Conservation (phyloP, 805 yeast genomes). For the Ogataea minuta region DNA sequence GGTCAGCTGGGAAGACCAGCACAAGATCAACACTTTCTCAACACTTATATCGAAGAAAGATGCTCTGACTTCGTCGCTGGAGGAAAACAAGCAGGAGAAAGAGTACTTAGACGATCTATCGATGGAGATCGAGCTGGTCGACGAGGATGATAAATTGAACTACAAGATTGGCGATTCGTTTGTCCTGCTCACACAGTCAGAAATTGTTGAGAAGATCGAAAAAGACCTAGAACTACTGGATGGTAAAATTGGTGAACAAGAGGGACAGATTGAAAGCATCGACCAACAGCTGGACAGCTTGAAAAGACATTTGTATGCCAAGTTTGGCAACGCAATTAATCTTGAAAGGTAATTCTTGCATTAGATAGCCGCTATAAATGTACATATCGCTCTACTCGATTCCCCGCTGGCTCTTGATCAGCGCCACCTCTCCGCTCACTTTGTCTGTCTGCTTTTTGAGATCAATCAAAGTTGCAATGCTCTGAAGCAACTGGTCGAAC, state of each 20-base stretch:
- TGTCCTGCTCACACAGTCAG: conserved; percentile 61
- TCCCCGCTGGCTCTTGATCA: conserved; percentile 39
- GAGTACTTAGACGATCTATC: conserved; percentile 86
- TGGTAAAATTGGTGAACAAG: conserved; percentile 44
- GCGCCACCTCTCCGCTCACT: conserved; percentile 70
- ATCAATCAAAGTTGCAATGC: conserved; percentile 72
- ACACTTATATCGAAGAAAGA: conserved; percentile 74
- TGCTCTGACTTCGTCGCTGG: conserved; percentile 47
- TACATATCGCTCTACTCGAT: conserved; percentile 16
- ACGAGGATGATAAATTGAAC: conserved; percentile 66
- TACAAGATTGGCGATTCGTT: conserved; percentile 84
- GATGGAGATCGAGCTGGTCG: conserved; percentile 81
- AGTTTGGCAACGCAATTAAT: conserved; percentile 87
- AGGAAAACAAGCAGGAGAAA: conserved; percentile 59
- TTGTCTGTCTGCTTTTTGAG: conserved; percentile 85
- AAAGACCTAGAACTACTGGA: conserved; percentile 55
- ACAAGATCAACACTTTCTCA: conserved; percentile 84
- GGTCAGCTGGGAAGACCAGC: conserved; percentile 83
- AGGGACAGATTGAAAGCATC: conserved; percentile 46
- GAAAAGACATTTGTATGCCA: conserved; percentile 76
- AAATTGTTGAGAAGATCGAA: conserved; percentile 70
- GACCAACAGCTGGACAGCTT: conserved; percentile 56
- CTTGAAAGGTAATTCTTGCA: conserved; percentile 52
- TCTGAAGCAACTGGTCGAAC: conserved; percentile 71
- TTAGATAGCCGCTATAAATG: conserved; percentile 4